Base-by-base conservation (phyloP, 2,329 filamentous ascomycete genomes). In the Dendrostoma leiphaemia region DNA sequence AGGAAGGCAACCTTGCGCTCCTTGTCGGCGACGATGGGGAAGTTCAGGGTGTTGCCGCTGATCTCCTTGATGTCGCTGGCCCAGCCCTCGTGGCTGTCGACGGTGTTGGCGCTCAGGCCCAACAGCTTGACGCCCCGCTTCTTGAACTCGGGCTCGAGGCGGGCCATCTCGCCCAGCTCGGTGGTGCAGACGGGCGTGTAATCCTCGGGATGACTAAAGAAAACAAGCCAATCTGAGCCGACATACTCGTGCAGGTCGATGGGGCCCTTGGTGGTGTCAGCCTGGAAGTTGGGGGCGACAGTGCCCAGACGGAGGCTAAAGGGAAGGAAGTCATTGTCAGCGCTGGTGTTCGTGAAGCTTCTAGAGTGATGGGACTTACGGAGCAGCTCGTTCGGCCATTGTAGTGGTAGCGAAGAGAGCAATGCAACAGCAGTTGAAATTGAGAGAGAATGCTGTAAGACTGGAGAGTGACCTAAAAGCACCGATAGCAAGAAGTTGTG, bases 131-230 rank as follows among this genome's bases (percentile, higher is more conserved):
- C 90, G 61, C 85, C 85, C 60, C 91, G 86, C 79, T 89, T 90
- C 67, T 85, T 82, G 74, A 97, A 96, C 74, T 96, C 91, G 65
- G 85, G 83, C 77, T 91, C 86, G 60, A 96, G 81, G 76, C 92
- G 94, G 64, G 91, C 89, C 66, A 97, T 95, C 57, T 91, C 91
- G 60, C 91, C 92, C 59, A 97, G 87, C 78, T 97, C 92, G 51
- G 91, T 97, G 61, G 92, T 97, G 82, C 92, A 97, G 57, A 96
- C 92, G 51, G 92, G 92, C 2, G 92, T 96, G 80, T 90, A 96
- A 74, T 96, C 92, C 72, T 87, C 88, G 3, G 90, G 90, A 76
- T 93, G 90, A 29, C 87, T 91, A 80, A 94, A 93, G 64, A 94
- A 79, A 61, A 94, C 83, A 56, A 87, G 84, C 90, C 90, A 93